phyloP scores from a whole-genome alignment of 768 basidiomycete genomes.

The Pulveroboletus sp. region DNA sequence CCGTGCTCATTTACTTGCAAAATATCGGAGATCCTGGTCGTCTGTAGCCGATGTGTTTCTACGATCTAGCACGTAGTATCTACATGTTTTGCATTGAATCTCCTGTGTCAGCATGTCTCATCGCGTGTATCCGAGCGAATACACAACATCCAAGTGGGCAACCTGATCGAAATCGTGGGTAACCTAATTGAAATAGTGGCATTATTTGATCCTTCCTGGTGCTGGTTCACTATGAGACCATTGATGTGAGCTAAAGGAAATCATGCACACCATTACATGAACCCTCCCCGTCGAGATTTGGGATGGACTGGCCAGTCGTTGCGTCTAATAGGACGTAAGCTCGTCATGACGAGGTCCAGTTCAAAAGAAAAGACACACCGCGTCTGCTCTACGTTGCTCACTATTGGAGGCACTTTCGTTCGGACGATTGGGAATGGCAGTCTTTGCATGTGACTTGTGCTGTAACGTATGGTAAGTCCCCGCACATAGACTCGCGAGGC shows the following conservation, averaged over 20 bases:
- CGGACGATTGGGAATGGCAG: not conserved
- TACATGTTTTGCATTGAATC: not conserved
- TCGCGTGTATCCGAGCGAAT: not conserved
- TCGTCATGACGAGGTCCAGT: not conserved
- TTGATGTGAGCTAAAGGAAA: not conserved
- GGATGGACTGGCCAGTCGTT: not conserved
- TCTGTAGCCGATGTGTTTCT: no score
- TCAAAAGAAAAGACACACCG: not conserved
- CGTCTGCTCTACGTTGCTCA: not conserved
- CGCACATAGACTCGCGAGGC: not conserved
- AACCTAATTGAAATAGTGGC: not conserved
- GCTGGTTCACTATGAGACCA: not conserved
- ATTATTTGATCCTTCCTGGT: not conserved
- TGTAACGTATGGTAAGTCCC: not conserved
- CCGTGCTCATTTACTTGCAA: no score
- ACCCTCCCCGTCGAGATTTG: not conserved
- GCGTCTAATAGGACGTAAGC: not conserved
- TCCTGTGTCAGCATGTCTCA: not conserved
- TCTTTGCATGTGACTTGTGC: not conserved
- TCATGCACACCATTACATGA: not conserved
- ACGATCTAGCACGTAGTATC: not conserved
- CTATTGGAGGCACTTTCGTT: not conserved
- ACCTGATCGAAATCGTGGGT: not conserved
- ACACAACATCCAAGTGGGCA: constrained; percentile 2
- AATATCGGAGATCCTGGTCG: no score